phyloP scores from a whole-genome alignment of 2,329 filamentous ascomycete species.

The Cladophialophora immunda region DNA sequence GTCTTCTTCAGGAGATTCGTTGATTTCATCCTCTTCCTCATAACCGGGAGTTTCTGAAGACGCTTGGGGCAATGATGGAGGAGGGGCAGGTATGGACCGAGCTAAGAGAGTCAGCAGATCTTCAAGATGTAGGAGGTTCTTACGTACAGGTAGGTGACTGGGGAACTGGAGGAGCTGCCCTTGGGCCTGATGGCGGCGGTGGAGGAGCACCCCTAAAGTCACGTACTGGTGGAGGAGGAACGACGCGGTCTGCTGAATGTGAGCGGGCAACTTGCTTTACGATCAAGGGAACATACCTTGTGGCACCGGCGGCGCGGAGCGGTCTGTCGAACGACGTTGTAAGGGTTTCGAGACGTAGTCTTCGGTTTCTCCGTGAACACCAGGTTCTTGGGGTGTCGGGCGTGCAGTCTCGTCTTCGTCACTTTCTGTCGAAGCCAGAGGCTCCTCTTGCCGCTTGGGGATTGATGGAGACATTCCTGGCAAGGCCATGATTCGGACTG shows the following conservation, averaged over 20 bases:
- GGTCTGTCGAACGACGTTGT: constrained; percentile 48
- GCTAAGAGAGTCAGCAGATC: constrained; percentile 26
- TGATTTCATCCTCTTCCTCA: constrained; percentile 28
- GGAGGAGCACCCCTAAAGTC: constrained; percentile 56
- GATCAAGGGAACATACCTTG: constrained; percentile 58
- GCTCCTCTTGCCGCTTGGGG: constrained; percentile 61
- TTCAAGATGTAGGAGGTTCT: neutral
- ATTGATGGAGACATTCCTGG: constrained; percentile 72
- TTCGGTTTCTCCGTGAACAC: constrained; percentile 32
- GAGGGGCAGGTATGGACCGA: constrained; percentile 17
- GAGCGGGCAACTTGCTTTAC: constrained; percentile 8
- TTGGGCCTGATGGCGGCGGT: constrained; percentile 40
- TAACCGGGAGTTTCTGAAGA: constrained; percentile 16
- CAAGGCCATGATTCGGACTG: constrained; percentile 67
- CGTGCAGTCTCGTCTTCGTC: constrained; percentile 43
- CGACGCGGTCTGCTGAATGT: constrained; percentile 51
- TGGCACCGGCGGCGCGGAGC: constrained; percentile 55
- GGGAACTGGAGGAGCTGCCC: constrained; percentile 24
- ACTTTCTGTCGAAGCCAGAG: constrained; percentile 48
- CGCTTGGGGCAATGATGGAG: constrained; percentile 7
- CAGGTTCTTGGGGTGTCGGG: constrained; percentile 36
- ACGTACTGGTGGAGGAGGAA: constrained; percentile 53
- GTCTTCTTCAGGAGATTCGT: constrained; percentile 7
- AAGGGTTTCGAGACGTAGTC: constrained; percentile 38
- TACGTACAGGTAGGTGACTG: constrained; percentile 37